phyloP scores from a whole-genome alignment of 176 grass and related monocot species.

The Aegilops umbellulata region DNA sequence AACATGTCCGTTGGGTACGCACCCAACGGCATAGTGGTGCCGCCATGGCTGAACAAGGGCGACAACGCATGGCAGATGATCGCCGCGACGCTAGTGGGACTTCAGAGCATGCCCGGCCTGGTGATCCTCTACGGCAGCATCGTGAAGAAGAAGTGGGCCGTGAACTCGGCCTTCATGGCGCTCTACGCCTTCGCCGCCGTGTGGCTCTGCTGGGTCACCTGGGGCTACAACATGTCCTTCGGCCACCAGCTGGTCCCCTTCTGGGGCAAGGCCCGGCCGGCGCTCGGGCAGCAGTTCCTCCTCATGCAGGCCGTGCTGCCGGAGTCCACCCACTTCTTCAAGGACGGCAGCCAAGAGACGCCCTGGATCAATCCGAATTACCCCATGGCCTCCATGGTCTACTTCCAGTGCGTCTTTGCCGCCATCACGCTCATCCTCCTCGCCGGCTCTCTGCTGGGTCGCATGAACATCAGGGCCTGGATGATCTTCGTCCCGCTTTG shows the following conservation, averaged over 20 bases:
- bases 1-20: constrained; percentile 44
- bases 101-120: constrained; percentile 77
- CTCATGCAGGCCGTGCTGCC: constrained; percentile 52
- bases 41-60: constrained; percentile 81
- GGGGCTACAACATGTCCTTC: constrained; percentile 94
- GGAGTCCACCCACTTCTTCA: constrained; percentile 17
- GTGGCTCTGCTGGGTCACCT: constrained; percentile 89
- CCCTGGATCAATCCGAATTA: constrained; percentile 7
- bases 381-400: constrained; percentile 91
- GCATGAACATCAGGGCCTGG: constrained; percentile 92
- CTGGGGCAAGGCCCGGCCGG: constrained; percentile 74
- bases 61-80: constrained; percentile 99
- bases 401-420: constrained; percentile 91
- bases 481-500: constrained; percentile 93
- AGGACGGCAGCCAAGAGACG: constrained; percentile 8
- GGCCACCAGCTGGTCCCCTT: constrained; percentile 73
- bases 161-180: constrained; percentile 98
- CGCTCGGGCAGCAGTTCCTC: constrained; percentile 68
- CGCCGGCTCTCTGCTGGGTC: constrained; percentile 73
- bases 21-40: neutral
- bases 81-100: constrained; percentile 77
- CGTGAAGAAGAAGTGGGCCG: constrained; percentile 97
- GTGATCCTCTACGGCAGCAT: constrained; percentile 97
- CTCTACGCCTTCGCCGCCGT: constrained; percentile 93
- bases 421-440: constrained; percentile 89